Percentiles rank a stretch among this genome's conserved stretches.
phyloP scores from a whole-genome alignment of 352 stramenopile species.

The Phytophthora capsici region DNA sequence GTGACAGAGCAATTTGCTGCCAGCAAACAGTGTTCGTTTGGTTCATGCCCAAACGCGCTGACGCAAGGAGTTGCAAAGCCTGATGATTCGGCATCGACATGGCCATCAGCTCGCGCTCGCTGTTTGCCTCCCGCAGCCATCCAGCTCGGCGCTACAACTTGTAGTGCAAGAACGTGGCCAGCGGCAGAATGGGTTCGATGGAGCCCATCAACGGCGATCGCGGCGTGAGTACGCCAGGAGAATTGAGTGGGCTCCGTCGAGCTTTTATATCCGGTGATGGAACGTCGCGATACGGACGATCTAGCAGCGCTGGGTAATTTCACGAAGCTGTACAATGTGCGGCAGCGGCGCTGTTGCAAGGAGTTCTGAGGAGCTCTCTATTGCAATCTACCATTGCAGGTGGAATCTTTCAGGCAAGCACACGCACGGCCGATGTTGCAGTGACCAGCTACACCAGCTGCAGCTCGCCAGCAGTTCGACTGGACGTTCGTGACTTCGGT shows the following conservation, averaged over 20 bases:
- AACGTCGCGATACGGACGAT: slow-evolving; percentile 11
- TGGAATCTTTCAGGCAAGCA: neutral
- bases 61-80: slow-evolving; percentile 13
- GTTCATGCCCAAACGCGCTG: neutral
- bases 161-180: slow-evolving; percentile 5
- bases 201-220: slow-evolving; percentile 16
- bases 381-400: slow-evolving; percentile 7
- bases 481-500: slow-evolving; percentile 18
- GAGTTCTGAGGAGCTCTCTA: slow-evolving; percentile 1
- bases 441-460: slow-evolving; percentile 15
- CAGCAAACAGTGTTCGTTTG: too few species aligned
- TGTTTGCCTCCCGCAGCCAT: slow-evolving; percentile 3
- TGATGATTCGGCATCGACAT: neutral
- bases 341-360: neutral
- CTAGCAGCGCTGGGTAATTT: neutral
- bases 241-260: slow-evolving; percentile 18
- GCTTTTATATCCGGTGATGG: slow-evolving; percentile 7
- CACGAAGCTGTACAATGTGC: slow-evolving; percentile 5
- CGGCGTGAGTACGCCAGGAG: slow-evolving; percentile 8
- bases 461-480: slow-evolving; percentile 12
- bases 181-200: slow-evolving; percentile 19
- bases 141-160: neutral
- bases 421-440: neutral
- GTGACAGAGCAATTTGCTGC: too few species aligned
- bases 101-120: neutral